Conservation (phyloP, 345 rosid genomes). For the Hibiscus tridactylites region DNA sequence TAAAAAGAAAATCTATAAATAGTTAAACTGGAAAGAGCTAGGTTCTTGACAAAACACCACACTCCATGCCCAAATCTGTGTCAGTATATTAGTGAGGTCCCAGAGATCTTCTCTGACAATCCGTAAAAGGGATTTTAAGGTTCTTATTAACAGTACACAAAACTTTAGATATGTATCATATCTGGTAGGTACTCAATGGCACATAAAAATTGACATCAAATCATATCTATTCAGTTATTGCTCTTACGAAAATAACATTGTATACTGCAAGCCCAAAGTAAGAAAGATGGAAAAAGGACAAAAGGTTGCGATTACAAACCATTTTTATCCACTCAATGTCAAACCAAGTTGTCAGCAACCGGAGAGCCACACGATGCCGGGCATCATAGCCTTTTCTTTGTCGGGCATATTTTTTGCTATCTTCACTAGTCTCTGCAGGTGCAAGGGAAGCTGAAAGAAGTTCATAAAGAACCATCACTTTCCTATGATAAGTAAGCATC, state of each 20-base stretch:
- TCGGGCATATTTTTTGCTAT: constrained; percentile 38
- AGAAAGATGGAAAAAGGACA: neutral
- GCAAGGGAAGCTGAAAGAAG: constrained; percentile 92
- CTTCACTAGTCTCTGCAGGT: constrained; percentile 56
- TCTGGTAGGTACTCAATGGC: constrained; percentile 1
- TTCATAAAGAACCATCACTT: constrained; percentile 72
- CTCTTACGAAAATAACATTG: neutral
- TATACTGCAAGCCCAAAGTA: neutral
- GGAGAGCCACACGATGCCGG: constrained; percentile 80
- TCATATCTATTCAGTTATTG: neutral
- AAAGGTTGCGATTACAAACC: constrained; percentile 39
- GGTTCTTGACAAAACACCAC: neutral
- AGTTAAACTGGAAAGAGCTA: neutral
- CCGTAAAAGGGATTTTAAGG: neutral
- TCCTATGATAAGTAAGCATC: constrained; percentile 60
- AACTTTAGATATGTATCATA: neutral
- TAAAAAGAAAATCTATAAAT: neutral
- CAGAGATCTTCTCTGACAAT: neutral
- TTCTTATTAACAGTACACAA: too few species aligned
- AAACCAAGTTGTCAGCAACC: constrained; percentile 81
- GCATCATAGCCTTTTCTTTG: constrained; percentile 90
- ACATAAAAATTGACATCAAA: constrained; percentile 3
- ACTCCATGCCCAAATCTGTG: neutral
- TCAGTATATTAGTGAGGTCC: neutral
- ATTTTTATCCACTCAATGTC: constrained; percentile 74